These are phyloP conservation scores for Globisporangium solare DNA, from an alignment of 352 stramenopile genomes.

Conservation along the genomic window DNA sequence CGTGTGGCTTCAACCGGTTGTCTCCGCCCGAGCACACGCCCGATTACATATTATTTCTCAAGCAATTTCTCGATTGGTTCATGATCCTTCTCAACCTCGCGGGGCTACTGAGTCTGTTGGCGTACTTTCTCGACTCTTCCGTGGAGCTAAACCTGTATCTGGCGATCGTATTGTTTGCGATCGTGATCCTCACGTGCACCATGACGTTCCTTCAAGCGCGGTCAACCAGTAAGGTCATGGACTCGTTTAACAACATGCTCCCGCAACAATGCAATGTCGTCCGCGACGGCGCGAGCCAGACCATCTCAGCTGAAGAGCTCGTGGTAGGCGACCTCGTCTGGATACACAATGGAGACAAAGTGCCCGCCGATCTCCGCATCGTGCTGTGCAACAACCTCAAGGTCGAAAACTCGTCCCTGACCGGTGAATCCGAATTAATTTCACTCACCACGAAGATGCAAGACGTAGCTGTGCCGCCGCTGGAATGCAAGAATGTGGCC, in stretches of 20 bases:
- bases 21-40: too few species aligned
- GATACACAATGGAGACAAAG: constrained; percentile 45
- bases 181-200: constrained; percentile 35
- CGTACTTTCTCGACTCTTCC: too few species aligned
- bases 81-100: too few species aligned
- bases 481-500: constrained; percentile 42
- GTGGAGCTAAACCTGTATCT: too few species aligned
- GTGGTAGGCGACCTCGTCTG: constrained; percentile 48
- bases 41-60: too few species aligned
- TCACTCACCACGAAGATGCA: constrained; percentile 21
- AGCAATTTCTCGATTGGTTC: too few species aligned
- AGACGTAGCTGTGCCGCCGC: constrained; percentile 19
- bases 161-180: constrained; percentile 30
- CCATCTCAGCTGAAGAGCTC: constrained; percentile 39
- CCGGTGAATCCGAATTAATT: constrained; percentile 48
- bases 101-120: too few species aligned
- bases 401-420: constrained; percentile 62
- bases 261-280: constrained; percentile 31
- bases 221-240: constrained; percentile 43
- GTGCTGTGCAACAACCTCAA: constrained; percentile 47
- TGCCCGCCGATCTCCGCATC: constrained; percentile 46
- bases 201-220: constrained; percentile 37
- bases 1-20: too few species aligned
- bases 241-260: constrained; percentile 51
- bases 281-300: constrained; percentile 33